Evolutionary conservation across 768 basidiomycete genomes (phyloP).

Genomic region (Termitomyces sp.): DNA sequence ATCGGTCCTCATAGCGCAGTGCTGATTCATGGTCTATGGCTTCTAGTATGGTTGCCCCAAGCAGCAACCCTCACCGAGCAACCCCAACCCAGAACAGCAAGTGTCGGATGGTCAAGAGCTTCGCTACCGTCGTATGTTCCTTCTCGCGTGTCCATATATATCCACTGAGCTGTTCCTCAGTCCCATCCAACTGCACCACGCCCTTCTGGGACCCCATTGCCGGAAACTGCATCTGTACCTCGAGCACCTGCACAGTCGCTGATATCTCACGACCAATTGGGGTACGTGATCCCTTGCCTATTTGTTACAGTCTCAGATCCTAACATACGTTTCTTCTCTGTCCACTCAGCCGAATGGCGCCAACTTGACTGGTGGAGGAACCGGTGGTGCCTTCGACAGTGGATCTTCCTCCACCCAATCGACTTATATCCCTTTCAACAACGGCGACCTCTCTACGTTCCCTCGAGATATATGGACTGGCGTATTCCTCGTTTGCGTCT

Average conservation of each 20-base stretch:
- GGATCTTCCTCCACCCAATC: constrained; percentile 20
- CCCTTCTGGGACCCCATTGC: constrained; percentile 78
- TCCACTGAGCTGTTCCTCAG: constrained; percentile 25
- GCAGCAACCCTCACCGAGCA: constrained; percentile 42
- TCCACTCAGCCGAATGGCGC: constrained; percentile 56
- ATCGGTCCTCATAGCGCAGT: neutral
- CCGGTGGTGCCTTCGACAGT: constrained; percentile 29
- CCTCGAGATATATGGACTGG: constrained; percentile 29
- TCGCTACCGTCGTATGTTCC: constrained; percentile 45
- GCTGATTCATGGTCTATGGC: neutral
- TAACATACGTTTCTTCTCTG: constrained; percentile 1
- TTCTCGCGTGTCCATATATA: neutral
- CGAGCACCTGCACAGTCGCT: constrained; percentile 50
- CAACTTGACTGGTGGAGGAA: constrained; percentile 61
- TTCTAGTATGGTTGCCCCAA: constrained; percentile 72
- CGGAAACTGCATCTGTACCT: constrained; percentile 59
- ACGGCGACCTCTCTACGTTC: constrained; percentile 26
- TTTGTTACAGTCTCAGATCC: neutral
- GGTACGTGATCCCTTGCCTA: constrained; percentile 30
- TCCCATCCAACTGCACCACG: constrained; percentile 69
- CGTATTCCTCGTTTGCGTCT: constrained; percentile 29
- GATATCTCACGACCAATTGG: constrained; percentile 64
- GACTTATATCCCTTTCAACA: constrained; percentile 44
- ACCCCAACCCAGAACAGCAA: constrained; percentile 66
- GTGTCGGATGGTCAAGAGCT: constrained; percentile 36